Base-by-base conservation (phyloP, 805 yeast genomes). In the Ogataea henricii region DNA sequence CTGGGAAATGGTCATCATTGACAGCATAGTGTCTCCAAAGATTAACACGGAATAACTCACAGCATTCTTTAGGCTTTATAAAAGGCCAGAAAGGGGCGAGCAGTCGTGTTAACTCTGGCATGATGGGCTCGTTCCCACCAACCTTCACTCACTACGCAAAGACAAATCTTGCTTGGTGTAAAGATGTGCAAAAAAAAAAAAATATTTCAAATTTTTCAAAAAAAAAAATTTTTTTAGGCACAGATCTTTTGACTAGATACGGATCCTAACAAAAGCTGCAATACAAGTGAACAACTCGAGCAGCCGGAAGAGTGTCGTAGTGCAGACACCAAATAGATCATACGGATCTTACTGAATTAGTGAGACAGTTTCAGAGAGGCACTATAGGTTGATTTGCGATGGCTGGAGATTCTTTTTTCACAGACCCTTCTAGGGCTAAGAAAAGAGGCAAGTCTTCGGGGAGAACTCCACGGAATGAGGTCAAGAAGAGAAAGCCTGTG, bases 351-450 rank as follows among this genome's bases (percentile, higher is more conserved):
- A 27, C 13, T 27, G 10, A 27, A 14, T 4, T 9, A 30, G 34
- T 30, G 34, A n/a, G 8, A 5, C 18, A 30, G 16, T 30, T 20
- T 14, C 16, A 30, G n/a, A 14, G 36, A 30, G 17, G 4, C 18
- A 40, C n/a, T 30, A 10, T 13, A 17, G n/a, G 6, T 9, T 20
- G 20, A 21, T 18, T 22, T 20, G 29, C 17, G 26, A 69, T 79
- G 84, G 78, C 79, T 40, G 76, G 76, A 47, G 87, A 82, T 64
- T 79, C 85, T 6, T 82, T 83, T 63, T 76, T 83, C 55, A 72
- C 80, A 14, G 87, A 81, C 58, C 85, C 87, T 43, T 70, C 78
- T 7, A 72, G 71, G 58, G 81, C 69, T 61, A 80, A 73, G 64
- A 67, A 79, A 49, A 51, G 65, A 27, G 55, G 56, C 39, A 65